Percentiles rank a stretch among this genome's conserved stretches.
Evolutionary conservation across 441 rosid species (phyloP).

Genomic region (Pelargonium australe): DNA sequence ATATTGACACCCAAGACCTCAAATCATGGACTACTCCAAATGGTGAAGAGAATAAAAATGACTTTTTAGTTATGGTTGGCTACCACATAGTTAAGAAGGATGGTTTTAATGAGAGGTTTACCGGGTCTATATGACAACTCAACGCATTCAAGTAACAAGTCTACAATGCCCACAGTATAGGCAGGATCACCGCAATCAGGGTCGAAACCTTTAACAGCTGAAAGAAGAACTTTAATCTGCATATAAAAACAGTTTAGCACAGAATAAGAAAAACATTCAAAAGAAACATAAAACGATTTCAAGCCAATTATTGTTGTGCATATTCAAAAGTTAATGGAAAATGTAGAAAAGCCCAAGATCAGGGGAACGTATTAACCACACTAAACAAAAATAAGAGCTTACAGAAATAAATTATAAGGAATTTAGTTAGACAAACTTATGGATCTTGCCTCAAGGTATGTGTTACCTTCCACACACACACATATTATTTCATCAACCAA

Average conservation of each 20-base stretch:
- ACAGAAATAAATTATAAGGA: neutral
- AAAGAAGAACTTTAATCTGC: constrained; percentile 94
- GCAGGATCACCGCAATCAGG: constrained; percentile 90
- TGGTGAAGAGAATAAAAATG: constrained; percentile 7
- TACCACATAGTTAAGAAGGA: neutral
- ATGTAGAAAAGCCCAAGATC: neutral
- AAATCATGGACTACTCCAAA: constrained; percentile 4
- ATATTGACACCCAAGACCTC: constrained; percentile 13
- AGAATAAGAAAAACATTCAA: constrained; percentile 12
- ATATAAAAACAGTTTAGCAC: constrained; percentile 27
- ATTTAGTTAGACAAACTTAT: neutral
- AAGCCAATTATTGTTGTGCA: constrained; percentile 1
- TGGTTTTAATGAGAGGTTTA: constrained; percentile 30
- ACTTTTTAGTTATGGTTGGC: constrained; percentile 14
- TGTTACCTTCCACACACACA: neutral
- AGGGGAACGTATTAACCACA: neutral
- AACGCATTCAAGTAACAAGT: constrained; percentile 96
- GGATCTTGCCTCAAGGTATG: neutral
- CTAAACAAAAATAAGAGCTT: neutral
- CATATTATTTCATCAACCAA: neutral
- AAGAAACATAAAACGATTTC: constrained; percentile 6
- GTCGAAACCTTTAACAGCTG: constrained; percentile 94
- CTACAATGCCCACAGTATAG: constrained; percentile 98
- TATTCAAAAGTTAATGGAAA: neutral
- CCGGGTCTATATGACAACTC: constrained; percentile 96